Evolutionary conservation across 1,284 basidiomycete genomes (phyloP).

Genomic region (Pseudozyma hubeiensis): DNA sequence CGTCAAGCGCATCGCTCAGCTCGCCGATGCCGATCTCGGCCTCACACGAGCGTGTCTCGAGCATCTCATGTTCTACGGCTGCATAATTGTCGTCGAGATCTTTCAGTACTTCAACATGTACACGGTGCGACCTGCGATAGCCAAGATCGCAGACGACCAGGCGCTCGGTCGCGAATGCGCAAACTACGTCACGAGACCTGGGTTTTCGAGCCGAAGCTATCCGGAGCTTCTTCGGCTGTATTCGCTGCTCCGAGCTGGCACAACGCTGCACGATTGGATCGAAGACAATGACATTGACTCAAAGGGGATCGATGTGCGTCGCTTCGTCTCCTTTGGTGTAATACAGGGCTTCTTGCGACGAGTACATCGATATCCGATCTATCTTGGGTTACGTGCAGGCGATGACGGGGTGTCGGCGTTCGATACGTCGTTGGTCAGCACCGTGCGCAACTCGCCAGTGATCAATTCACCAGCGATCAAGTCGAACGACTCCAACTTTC

Average conservation of each 20-base stretch:
- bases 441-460: conserved; percentile 41
- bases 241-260: conserved; percentile 84
- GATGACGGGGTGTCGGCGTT: conserved; percentile 17
- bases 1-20: conserved; percentile 86
- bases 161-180: conserved; percentile 89
- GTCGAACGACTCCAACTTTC: conserved; percentile 14
- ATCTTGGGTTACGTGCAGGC: conserved; percentile 61
- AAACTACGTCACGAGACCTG: conserved; percentile 83
- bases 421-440: conserved; percentile 26
- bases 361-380: conserved; percentile 90
- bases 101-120: conserved; percentile 97
- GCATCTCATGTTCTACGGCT: conserved; percentile 96
- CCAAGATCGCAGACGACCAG: conserved; percentile 83
- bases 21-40: conserved; percentile 88
- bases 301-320: conserved; percentile 85
- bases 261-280: conserved; percentile 90
- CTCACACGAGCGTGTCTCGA: conserved; percentile 88
- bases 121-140: conserved; percentile 83
- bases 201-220: conserved; percentile 69
- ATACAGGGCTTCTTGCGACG: conserved; percentile 96
- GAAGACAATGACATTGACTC: conserved; percentile 74
- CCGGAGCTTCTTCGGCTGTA: conserved; percentile 82
- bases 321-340: conserved; percentile 98
- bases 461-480: conserved; percentile 28
- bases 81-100: conserved; percentile 93